Evolutionary conservation across 2,329 filamentous ascomycete species (phyloP).

Genomic region (Stagonosporopsis rhizophila): DNA sequence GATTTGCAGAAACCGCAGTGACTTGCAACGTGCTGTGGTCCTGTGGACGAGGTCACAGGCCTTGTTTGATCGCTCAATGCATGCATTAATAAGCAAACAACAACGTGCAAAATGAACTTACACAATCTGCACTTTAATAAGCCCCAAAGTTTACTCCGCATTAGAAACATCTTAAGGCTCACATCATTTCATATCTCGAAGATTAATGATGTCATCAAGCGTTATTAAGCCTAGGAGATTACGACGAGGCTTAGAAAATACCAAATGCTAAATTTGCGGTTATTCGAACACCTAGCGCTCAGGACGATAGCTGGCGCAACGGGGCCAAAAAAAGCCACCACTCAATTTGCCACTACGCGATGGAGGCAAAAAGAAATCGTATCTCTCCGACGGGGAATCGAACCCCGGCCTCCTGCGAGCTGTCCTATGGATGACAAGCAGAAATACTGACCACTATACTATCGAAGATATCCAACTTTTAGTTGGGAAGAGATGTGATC

Average conservation of each 20-base stretch:
- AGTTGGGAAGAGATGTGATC: constrained; percentile 13
- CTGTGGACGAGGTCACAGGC: background rate
- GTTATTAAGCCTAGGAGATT: background rate
- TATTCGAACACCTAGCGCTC: too few species aligned
- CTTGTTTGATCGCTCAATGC: too few species aligned
- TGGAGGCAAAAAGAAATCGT: too few species aligned
- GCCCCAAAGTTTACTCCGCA: too few species aligned
- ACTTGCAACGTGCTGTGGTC: too few species aligned
- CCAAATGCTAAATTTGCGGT: too few species aligned
- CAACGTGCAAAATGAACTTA: background rate
- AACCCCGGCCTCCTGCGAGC: constrained; percentile 17
- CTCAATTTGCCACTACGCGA: too few species aligned
- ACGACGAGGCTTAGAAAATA: too few species aligned
- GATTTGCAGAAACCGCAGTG: too few species aligned
- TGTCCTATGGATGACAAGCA: constrained; percentile 12
- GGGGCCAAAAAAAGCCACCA: too few species aligned
- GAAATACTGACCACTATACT: constrained; percentile 21
- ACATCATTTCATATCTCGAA: background rate
- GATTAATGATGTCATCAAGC: background rate
- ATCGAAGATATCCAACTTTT: constrained; percentile 16
- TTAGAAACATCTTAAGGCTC: background rate
- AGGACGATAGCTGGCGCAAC: too few species aligned
- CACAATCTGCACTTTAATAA: background rate
- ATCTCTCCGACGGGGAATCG: constrained; percentile 22
- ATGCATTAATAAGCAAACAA: constrained; percentile 3